Base-by-base conservation (phyloP, 176 grass and related monocot genomes). In the Raddia distichophylla region DNA sequence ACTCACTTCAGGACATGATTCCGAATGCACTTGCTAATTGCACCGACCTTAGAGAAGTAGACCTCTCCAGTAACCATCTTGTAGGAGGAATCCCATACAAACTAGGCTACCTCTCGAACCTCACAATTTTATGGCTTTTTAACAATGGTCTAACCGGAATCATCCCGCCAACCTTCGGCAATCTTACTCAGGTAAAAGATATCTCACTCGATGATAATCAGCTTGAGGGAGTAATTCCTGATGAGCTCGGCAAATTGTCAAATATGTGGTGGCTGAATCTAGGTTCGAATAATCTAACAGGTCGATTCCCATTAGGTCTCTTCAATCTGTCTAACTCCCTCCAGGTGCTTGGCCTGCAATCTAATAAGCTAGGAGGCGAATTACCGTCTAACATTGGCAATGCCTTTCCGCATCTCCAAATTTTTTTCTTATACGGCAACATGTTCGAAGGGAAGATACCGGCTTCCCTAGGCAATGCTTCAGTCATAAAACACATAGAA, bases 371-470 rank as follows among this genome's bases (percentile, higher is more conserved):
- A 35, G 71, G 61, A 8, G 69, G n/a, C 0, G 5, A 5, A 43
- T 33, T 88, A 63, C 71, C 57, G 34, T 32, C 63, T 5, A 62
- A 64, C 1, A 82, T 88, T 14, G 69, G 85, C 49, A 8, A 73
- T 6, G n/a, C 16, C 35, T 59, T 91, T 49, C 71, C 76, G 19
- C 68, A 82, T 61, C 58, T 88, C 10, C 46, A 68, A 6, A 0
- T 0, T 5, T 1, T 85, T 75, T 12, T 7, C 2, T 19, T 84
- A 16, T 4, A 0, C 5, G 6, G 22, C 5, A 88, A 85, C 32
- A 51, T 40, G 5, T 69, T 71, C 47, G 47, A 61, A 9, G 89
- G 89, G 3, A 11, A 51, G 15, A 77, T 91, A 56, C 85, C 85
- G 37, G 19, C 52, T 49, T 85, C 81, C n/a, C 5, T 91, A 72